A percentile compares a stretch with the other conserved stretches of the same genome.
Evolutionary conservation across 345 rosid genomes (phyloP).

Genomic region (Draba incana): DNA sequence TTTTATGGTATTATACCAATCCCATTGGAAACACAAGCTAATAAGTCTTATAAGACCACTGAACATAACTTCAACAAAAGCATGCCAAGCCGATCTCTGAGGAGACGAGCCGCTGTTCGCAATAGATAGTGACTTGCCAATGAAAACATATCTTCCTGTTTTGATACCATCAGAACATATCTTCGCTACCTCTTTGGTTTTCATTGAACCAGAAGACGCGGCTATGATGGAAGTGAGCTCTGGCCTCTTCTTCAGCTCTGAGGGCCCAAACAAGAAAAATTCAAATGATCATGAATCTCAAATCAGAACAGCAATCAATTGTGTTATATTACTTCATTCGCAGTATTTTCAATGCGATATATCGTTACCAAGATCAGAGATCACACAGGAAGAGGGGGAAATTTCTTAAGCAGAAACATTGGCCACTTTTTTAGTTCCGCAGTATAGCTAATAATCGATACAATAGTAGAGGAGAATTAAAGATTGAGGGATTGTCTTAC

Average conservation of each 20-base stretch:
- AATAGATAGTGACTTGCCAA: conserved; percentile 56
- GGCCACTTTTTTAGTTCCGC: no score
- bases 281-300: not conserved
- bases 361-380: no score
- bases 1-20: conserved; percentile 62
- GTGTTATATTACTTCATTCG: no score
- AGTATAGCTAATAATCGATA: no score
- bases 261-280: not conserved
- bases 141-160: conserved; percentile 58
- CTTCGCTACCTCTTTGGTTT: conserved; percentile 70
- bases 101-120: conserved; percentile 70
- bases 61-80: conserved; percentile 61
- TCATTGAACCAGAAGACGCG: conserved; percentile 60
- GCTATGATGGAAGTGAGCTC: conserved; percentile 60
- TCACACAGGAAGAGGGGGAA: no score
- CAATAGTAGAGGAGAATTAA: not conserved
- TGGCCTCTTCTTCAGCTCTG: conserved; percentile 64
- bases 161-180: conserved; percentile 60
- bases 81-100: conserved; percentile 64
- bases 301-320: not conserved
- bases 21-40: conserved; percentile 62
- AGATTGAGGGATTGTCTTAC: conserved; percentile 32
- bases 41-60: conserved; percentile 46
- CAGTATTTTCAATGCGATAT: no score
- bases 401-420: no score